phyloP scores from a whole-genome alignment of 768 basidiomycete genomes.

The Tulasnella sp. region DNA sequence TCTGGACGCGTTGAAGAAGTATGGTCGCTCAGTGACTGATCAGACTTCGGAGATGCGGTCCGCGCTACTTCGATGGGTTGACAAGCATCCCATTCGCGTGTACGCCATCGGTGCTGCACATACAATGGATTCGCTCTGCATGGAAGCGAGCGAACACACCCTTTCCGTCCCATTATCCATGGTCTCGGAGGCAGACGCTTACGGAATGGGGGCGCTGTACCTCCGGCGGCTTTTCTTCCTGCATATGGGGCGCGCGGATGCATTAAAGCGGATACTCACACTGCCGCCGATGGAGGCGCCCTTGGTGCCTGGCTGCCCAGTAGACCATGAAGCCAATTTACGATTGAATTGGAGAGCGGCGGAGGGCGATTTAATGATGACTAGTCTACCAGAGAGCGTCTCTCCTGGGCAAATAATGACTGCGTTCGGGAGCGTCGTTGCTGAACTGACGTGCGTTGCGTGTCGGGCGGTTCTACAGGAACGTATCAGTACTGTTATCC shows the following conservation, averaged over 20 bases:
- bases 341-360: not conserved
- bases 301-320: not conserved
- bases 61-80: constrained; percentile 54
- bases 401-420: not conserved
- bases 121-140: constrained; percentile 65
- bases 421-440: not conserved
- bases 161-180: constrained; percentile 60
- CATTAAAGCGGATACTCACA: not conserved
- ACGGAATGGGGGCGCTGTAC: constrained; percentile 64
- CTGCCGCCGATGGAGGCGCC: not conserved
- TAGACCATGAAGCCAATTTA: not conserved
- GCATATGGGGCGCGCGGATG: constrained; percentile 48
- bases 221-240: constrained; percentile 75
- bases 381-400: not conserved
- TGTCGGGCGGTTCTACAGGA: not conserved
- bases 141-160: constrained; percentile 64
- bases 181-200: constrained; percentile 62
- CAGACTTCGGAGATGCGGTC: not conserved
- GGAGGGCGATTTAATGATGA: not conserved
- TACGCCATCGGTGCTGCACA: constrained; percentile 62
- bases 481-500: not conserved
- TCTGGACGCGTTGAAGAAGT: constrained; percentile 48
- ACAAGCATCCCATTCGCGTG: constrained; percentile 58
- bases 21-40: constrained; percentile 40
- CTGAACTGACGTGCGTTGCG: not conserved